Base-by-base conservation (phyloP, 208 protist species). In the Trypanosomatidae sp. region DNA sequence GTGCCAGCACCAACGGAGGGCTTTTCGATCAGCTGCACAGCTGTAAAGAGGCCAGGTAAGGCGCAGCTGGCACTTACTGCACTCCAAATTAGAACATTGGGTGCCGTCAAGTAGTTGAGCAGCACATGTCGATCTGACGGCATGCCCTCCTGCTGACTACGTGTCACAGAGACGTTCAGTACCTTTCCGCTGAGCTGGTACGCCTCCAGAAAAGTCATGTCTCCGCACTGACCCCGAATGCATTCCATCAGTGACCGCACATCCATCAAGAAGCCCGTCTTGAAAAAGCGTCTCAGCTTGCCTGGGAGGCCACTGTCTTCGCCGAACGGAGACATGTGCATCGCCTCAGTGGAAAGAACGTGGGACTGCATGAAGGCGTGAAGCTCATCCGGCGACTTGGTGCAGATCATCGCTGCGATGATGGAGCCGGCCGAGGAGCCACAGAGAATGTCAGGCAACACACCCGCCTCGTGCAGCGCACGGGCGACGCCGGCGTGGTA, bases 191-290 rank as follows among this genome's bases (percentile, higher is more conserved):
- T 94, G 62, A 84, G 69, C 47, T 86, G 64, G 71, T 93, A 97
- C 17, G 91, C 93, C 69, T 97, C 92, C 17, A 74, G 71, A 79
- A 97, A 97, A 15, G 93, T 98, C 22, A 96, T 60, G 74, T 97
- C 88, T 25, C 95, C 93, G 9, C 90, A 83, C 59, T 87, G 95
- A 30, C 58, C 62, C 22, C 83, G 81, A 60, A 93, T 76, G 71
- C 80, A 93, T 60, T 87, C 79, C 81, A 92, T 90, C 47, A 97
- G 79, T 36, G 77, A 82, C 3, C 79, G 69, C 53, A 92, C 80
- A 64, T 95, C 89, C 90, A 96, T 96, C 39, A 96, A 73, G 2
- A 88, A 85, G 15, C 91, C 91, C 30, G 82, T 87, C 60, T 79
- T 85, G 47, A 97, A 72, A 58, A 96, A 83, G 30, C 85, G 83